These are phyloP conservation scores for Akebia trifoliata DNA, from an alignment of 164 flowering plant species.

Conservation along the genomic window DNA sequence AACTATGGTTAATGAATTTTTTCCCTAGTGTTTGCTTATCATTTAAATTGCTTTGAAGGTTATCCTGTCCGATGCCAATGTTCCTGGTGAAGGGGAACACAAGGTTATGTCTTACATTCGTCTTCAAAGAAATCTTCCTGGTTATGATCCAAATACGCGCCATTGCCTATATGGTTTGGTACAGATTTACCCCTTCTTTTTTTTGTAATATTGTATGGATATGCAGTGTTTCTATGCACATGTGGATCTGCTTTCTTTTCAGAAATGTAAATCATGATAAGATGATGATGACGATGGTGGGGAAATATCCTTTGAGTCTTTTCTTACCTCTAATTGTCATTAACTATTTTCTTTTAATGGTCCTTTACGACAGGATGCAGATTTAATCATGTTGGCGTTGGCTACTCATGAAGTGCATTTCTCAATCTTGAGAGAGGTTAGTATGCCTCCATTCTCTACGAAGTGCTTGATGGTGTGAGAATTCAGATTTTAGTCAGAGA, in stretches of 20 bases:
- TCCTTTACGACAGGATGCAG: conserved; percentile 69
- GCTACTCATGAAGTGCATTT: conserved; percentile 98
- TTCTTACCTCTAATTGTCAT: not conserved
- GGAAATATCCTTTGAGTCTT: not conserved
- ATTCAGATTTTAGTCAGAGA: no score
- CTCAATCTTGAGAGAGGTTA: conserved; percentile 89
- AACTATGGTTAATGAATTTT: not conserved
- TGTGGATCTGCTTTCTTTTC: not conserved
- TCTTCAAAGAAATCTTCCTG: conserved; percentile 91
- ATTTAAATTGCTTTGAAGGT: conserved; percentile 43
- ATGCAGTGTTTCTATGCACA: not conserved
- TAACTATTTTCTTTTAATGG: not conserved
- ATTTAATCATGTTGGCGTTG: conserved; percentile 90
- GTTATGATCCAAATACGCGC: conserved; percentile 94
- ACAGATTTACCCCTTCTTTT: conserved; percentile 31
- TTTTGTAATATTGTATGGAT: no score
- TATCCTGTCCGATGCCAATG: conserved; percentile 96
- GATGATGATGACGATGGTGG: not conserved
- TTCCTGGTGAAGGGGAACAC: conserved; percentile 99
- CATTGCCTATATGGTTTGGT: conserved; percentile 99
- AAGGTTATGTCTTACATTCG: conserved; percentile 95
- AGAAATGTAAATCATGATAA: not conserved
- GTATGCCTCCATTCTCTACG: not conserved
- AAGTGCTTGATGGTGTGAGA: not conserved
- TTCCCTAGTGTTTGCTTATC: conserved; percentile 6